These are phyloP conservation scores for Dillenia suffruticosa DNA, from an alignment of 164 flowering plant genomes.

Conservation along the genomic window DNA sequence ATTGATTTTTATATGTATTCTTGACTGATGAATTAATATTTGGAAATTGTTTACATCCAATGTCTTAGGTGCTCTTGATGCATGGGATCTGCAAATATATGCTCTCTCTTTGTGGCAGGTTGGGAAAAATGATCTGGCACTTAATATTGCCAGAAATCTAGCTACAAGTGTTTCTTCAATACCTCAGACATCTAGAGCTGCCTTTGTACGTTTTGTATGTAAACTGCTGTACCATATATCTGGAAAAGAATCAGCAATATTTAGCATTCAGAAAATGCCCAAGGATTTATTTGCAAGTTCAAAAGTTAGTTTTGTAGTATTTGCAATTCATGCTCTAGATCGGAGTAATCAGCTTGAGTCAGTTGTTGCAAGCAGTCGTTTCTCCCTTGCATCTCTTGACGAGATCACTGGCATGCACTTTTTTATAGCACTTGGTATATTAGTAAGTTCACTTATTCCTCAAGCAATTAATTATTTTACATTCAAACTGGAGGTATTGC, in stretches of 20 bases:
- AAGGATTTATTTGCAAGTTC: constrained; percentile 53
- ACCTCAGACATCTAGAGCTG: constrained; percentile 37
- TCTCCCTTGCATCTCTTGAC: constrained; percentile 38
- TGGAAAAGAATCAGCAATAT: constrained; percentile 56
- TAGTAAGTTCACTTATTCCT: constrained; percentile 40
- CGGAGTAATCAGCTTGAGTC: constrained; percentile 41
- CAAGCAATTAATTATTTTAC: neutral
- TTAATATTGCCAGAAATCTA: constrained; percentile 49
- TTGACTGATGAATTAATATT: too few species aligned
- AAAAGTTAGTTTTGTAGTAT: constrained; percentile 56
- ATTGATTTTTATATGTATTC: too few species aligned
- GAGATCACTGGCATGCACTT: constrained; percentile 62
- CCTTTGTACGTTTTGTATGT: constrained; percentile 54
- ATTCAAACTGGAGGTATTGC: neutral
- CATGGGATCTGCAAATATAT: constrained; percentile 64
- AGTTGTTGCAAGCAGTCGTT: constrained; percentile 47
- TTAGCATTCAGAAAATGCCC: constrained; percentile 69
- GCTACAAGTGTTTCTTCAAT: constrained; percentile 41
- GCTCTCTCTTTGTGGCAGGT: constrained; percentile 72
- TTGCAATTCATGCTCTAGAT: constrained; percentile 70
- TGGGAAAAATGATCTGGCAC: constrained; percentile 60
- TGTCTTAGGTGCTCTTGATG: constrained; percentile 65
- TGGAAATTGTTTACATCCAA: neutral
- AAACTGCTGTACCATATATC: constrained; percentile 61
- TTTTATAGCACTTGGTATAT: constrained; percentile 60